Conservation (phyloP, 768 basidiomycete species). For the Trametes cubensis region DNA sequence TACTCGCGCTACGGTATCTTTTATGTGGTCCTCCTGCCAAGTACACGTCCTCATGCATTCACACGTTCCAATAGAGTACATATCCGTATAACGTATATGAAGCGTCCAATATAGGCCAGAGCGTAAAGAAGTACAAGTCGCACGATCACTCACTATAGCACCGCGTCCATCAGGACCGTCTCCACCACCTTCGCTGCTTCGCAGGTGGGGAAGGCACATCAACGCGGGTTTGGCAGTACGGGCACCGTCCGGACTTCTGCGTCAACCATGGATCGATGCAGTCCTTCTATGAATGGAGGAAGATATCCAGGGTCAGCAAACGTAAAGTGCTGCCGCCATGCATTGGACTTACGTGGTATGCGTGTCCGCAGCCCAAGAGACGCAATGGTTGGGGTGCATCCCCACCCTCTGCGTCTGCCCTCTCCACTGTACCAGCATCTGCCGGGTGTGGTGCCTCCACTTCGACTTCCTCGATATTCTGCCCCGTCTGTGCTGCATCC, state of each 20-base stretch:
- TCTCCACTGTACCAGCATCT: constrained; percentile 10
- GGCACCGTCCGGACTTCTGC: constrained; percentile 21
- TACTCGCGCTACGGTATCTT: too few species aligned
- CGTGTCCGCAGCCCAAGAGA: constrained; percentile 79
- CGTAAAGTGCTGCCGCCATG: background rate
- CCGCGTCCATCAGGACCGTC: background rate
- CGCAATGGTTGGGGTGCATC: constrained; percentile 77
- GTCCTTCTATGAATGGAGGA: constrained; percentile 6
- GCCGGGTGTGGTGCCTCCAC: constrained; percentile 9
- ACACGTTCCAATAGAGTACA: background rate
- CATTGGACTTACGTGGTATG: constrained; percentile 73
- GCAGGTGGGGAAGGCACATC: constrained; percentile 8
- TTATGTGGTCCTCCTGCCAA: too few species aligned
- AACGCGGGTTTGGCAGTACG: constrained; percentile 15
- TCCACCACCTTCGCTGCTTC: background rate
- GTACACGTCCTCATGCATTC: too few species aligned
- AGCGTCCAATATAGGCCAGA: background rate
- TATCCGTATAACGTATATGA: background rate
- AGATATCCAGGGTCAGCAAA: background rate
- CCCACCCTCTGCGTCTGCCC: constrained; percentile 37
- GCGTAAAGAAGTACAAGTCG: background rate
- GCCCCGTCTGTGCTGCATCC: background rate
- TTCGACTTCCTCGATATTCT: constrained; percentile 3
- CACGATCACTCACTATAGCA: too few species aligned
- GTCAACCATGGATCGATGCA: constrained; percentile 23